phyloP scores from a whole-genome alignment of 768 basidiomycete species.

The Cyclocybe aegerita region DNA sequence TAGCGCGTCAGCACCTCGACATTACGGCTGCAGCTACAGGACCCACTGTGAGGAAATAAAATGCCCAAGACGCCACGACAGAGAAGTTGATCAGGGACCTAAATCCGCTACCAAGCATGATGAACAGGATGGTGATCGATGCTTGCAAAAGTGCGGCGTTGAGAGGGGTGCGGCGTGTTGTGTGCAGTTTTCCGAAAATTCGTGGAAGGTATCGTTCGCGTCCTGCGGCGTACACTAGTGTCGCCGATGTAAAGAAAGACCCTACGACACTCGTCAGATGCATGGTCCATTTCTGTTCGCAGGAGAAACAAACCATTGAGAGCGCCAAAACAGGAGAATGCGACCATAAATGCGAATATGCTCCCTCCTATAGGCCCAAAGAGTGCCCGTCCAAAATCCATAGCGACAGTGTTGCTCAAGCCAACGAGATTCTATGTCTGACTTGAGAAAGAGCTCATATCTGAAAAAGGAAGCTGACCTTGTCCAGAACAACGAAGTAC shows the following conservation, averaged over 20 bases:
- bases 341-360: slow-evolving; percentile 88
- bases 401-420: slow-evolving; percentile 82
- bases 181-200: slow-evolving; percentile 77
- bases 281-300: neutral
- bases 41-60: slow-evolving; percentile 81
- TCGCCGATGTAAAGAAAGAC: slow-evolving; percentile 73
- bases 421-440: slow-evolving; percentile 54
- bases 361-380: slow-evolving; percentile 88
- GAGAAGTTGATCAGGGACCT: slow-evolving; percentile 87
- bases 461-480: slow-evolving; percentile 37
- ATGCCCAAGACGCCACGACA: slow-evolving; percentile 83
- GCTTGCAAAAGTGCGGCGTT: slow-evolving; percentile 87
- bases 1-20: neutral
- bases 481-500: slow-evolving; percentile 93
- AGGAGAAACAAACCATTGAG: slow-evolving; percentile 62
- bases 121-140: slow-evolving; percentile 70
- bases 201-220: slow-evolving; percentile 85
- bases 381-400: slow-evolving; percentile 88
- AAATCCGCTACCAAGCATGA: slow-evolving; percentile 87
- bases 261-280: slow-evolving; percentile 36
- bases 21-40: neutral
- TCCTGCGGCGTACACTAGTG: slow-evolving; percentile 86
- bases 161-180: slow-evolving; percentile 76
- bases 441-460: slow-evolving; percentile 2
- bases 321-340: slow-evolving; percentile 93